A percentile compares a stretch with the other conserved stretches of the same genome.
phyloP scores from a whole-genome alignment of 176 grass and related monocot genomes.

The Triticum aestivum region DNA sequence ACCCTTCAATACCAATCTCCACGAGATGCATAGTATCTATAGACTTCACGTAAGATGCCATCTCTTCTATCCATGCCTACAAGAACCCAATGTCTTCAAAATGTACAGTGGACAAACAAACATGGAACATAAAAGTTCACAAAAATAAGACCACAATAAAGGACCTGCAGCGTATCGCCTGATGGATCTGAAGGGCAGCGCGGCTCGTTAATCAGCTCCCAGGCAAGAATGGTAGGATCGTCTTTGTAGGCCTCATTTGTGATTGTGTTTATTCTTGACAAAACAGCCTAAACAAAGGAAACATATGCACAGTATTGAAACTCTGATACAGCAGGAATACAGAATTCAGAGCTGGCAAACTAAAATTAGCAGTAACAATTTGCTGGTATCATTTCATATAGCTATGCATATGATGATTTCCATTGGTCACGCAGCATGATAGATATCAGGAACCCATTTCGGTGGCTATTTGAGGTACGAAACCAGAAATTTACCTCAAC shows the following conservation, averaged over 20 bases:
- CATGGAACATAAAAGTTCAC: background rate
- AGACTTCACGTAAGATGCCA: constrained; percentile 66
- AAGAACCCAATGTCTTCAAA: constrained; percentile 8
- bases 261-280: constrained; percentile 73
- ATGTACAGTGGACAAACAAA: background rate
- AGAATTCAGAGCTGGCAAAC: background rate
- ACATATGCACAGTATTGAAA: background rate
- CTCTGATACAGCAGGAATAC: no score
- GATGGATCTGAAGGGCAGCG: constrained; percentile 74
- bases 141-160: constrained; percentile 7
- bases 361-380: background rate
- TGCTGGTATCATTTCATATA: background rate
- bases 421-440: background rate
- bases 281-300: constrained; percentile 44
- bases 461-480: background rate
- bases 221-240: constrained; percentile 78
- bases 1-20: constrained; percentile 66
- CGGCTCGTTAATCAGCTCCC: constrained; percentile 92
- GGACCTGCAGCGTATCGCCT: constrained; percentile 66
- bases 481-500: constrained; percentile 46
- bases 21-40: constrained; percentile 64
- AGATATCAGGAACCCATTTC: background rate
- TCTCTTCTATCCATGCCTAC: constrained; percentile 92
- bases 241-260: constrained; percentile 78
- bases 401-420: background rate